These are phyloP conservation scores for Podaxis rugospora DNA, from an alignment of 768 basidiomycete species.

Conservation along the genomic window DNA sequence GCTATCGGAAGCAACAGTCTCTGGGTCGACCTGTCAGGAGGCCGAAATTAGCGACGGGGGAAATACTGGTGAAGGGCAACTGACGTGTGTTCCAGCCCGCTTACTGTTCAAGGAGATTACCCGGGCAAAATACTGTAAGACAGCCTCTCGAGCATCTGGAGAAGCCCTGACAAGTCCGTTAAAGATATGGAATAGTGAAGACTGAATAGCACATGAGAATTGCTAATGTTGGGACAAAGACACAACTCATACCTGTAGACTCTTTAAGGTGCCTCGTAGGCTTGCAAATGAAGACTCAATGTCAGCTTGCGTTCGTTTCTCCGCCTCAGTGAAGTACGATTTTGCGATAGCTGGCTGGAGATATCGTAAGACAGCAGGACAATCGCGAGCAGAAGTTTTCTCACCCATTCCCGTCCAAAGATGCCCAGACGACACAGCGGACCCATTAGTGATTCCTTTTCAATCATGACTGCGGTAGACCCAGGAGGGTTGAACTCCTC, in stretches of 20 bases:
- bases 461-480: slow-evolving; percentile 59
- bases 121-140: slow-evolving; percentile 76
- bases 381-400: slow-evolving; percentile 16
- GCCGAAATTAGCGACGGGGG: neutral
- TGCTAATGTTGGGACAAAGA: slow-evolving; percentile 8
- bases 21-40: slow-evolving; percentile 63
- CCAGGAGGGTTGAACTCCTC: slow-evolving; percentile 65
- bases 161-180: slow-evolving; percentile 85
- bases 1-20: slow-evolving; percentile 84
- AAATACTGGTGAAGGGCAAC: slow-evolving; percentile 10
- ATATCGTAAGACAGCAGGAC: slow-evolving; percentile 10
- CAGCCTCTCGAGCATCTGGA: slow-evolving; percentile 71
- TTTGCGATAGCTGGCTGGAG: slow-evolving; percentile 68
- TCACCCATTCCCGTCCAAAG: slow-evolving; percentile 87
- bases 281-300: slow-evolving; percentile 81
- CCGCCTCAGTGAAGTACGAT: slow-evolving; percentile 83
- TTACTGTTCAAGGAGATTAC: slow-evolving; percentile 74
- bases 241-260: slow-evolving; percentile 63
- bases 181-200: slow-evolving; percentile 81
- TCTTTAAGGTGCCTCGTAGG: slow-evolving; percentile 81
- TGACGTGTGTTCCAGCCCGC: slow-evolving; percentile 87
- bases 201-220: slow-evolving; percentile 20
- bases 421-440: slow-evolving; percentile 81
- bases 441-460: slow-evolving; percentile 69
- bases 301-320: slow-evolving; percentile 68